Base-by-base conservation (phyloP, 1,284 basidiomycete species). In the Quambalaria eucalypti region DNA sequence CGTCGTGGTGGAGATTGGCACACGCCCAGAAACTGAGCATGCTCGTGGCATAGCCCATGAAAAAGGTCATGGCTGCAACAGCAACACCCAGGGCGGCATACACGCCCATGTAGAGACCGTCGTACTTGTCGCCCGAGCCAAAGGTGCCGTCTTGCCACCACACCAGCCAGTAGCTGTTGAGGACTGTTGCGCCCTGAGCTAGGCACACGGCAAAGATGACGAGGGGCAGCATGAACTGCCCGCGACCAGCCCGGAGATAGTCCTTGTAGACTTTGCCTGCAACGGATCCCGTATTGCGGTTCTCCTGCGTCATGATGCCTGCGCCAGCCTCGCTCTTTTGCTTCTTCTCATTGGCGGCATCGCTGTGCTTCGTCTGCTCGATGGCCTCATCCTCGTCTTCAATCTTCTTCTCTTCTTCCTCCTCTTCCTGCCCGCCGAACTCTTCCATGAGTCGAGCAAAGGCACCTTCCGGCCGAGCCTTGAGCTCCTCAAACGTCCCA, bases 71-170 rank as follows among this genome's bases (percentile, higher is more conserved):
- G 10, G 84, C 30, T 7, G 81, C 80, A 31, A 81, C 78, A 0
- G 80, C 79, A 28, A 82, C 68, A 76, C 84, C 87, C 1, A 89
- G 77, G 47, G 78, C 78, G 2, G 84, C 86, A 66, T 89, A 89
- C 23, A 88, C 74, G 9, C 80, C 82, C 74, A 87, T 85, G 74
- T 88, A 88, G 66, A 85, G 82, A 2, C 80, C 81, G 19, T 64
- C 51, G 63, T 77, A 19, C 65, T 60, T 9, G 42, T 26, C 21
- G 9, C 31, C 31, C 9, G 16, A 8, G 71, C 73, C 77, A 25
- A 78, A 82, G 55, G 59, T 82, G 80, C 86, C 80, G 44, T 78
- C 78, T 71, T 87, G 81, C 78, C 77, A 78, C 75, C 73, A 78
- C 10, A 77, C 67, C 16, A 78, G 62, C 65, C 72, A 73, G 66